phyloP scores from a whole-genome alignment of 2,329 filamentous ascomycete genomes.

The Davidsoniella neocaledoniae region DNA sequence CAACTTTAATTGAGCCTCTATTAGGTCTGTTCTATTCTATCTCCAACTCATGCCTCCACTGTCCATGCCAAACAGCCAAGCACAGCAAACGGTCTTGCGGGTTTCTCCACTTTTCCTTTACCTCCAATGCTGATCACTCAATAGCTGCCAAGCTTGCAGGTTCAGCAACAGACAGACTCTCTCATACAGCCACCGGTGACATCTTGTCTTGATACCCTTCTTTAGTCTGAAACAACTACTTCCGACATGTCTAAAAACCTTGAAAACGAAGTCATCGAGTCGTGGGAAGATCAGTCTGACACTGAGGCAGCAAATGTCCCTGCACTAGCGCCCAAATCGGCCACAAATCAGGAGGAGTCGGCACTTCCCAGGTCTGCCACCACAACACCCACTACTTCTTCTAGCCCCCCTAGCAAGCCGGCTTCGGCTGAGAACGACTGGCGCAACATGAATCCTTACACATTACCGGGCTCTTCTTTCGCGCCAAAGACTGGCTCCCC shows the following conservation, averaged over 20 bases:
- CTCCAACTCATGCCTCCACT: no score
- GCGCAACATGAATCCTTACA: not conserved
- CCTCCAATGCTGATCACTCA: not conserved
- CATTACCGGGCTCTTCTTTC: not conserved
- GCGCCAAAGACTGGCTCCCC: not conserved
- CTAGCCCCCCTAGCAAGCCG: not conserved
- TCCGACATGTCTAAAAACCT: slow-evolving; percentile 9
- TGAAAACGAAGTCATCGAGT: slow-evolving; percentile 23
- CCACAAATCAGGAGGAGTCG: not conserved
- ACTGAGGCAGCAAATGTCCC: slow-evolving; percentile 16
- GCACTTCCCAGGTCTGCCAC: not conserved
- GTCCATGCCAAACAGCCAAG: no score
- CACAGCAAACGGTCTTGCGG: not conserved
- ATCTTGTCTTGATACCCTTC: not conserved
- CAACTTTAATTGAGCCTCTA: no score
- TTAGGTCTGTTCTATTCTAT: no score
- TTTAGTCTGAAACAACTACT: slow-evolving; percentile 6
- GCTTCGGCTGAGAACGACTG: not conserved
- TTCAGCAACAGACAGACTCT: not conserved
- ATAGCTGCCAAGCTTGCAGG: not conserved
- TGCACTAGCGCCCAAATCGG: not conserved
- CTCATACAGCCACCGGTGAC: not conserved
- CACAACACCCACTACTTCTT: no score
- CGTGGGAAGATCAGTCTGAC: slow-evolving; percentile 42
- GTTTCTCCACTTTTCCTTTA: not conserved